Evolutionary conservation across 495 filamentous ascomycete species (phyloP), one percentile per base, ranked within the genome.

Genomic region (Penicillium pulvis): DNA sequence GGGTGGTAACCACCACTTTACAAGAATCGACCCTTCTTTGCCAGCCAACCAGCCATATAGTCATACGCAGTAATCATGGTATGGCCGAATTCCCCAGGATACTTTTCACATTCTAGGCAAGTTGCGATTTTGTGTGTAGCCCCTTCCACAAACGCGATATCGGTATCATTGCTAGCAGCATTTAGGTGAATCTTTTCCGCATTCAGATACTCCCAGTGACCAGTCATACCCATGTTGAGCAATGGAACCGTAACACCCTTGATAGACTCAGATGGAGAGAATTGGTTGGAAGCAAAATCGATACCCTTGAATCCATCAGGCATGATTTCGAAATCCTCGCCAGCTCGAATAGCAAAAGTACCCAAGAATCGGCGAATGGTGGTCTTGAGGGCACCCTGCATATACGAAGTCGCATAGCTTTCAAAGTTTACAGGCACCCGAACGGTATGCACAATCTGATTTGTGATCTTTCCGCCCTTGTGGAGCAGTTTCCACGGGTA

Each of bases 181-280:
- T 43, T 52, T 1, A 58, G 43, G 26, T 57, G 46, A 23, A 58
- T 51, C 11, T 62, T 62, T 42, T 62, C 59, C 2, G 50, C 49
- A 33, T 58, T 62, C 16, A 62, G 28, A 16, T 62, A 62, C 43
- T 62, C 59, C 26, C 36, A 57, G 50, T 62, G 59, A n/a, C 59
- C 59, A 1, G 59, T 58, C 54, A 57, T 62, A 24, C 59, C 55
- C 59, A 62, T 62, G 31, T 50, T 58, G 8, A 62, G 50, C 6
- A 62, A 17, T 16, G 59, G 55, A 19, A 54, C 55, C 0, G 17
- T 17, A 20, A 58, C 46, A 14, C 59, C 59, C 23, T 31, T 39
- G 19, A 57, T 39, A 4, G 33, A 36, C 14, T 16, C 42, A 11
- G 53, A 7, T 0, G 59, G 59, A 1, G 50, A 43, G 16, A 53